These are phyloP conservation scores for Cinchona pubescens DNA, from an alignment of 257 asterid species.

Conservation along the genomic window DNA sequence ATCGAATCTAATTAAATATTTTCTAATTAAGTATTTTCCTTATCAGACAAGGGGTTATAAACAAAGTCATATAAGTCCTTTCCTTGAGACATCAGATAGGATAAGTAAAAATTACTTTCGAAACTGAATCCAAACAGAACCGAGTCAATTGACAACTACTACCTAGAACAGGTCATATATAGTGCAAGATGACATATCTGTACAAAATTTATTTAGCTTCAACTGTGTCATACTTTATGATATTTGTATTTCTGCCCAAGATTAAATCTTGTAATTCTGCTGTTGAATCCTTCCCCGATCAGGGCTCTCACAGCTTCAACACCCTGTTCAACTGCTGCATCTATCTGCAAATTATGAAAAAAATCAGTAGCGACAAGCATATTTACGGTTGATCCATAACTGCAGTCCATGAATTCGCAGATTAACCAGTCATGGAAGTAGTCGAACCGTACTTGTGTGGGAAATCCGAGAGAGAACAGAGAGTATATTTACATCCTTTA, in stretches of 20 bases:
- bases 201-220: not conserved
- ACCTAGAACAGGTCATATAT: not conserved
- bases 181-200: constrained; percentile 1
- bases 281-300: constrained; percentile 67
- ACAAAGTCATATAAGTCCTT: not conserved
- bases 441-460: not conserved
- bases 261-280: constrained; percentile 70
- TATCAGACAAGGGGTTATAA: no score
- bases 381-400: not conserved
- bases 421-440: not conserved
- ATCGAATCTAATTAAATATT: no score
- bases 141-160: not conserved
- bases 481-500: not conserved
- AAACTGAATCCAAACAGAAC: not conserved
- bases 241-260: constrained; percentile 93
- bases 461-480: not conserved
- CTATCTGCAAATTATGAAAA: constrained; percentile 44
- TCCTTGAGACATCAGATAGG: not conserved
- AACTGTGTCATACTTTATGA: constrained; percentile 41
- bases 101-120: not conserved
- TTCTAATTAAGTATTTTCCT: no score
- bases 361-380: not conserved
- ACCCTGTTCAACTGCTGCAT: constrained; percentile 85
- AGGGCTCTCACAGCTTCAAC: constrained; percentile 69
- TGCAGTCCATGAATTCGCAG: not conserved